These are phyloP conservation scores for Chlamydomonas sphaeroides DNA, from an alignment of 139 green algal species.

Conservation along the genomic window DNA sequence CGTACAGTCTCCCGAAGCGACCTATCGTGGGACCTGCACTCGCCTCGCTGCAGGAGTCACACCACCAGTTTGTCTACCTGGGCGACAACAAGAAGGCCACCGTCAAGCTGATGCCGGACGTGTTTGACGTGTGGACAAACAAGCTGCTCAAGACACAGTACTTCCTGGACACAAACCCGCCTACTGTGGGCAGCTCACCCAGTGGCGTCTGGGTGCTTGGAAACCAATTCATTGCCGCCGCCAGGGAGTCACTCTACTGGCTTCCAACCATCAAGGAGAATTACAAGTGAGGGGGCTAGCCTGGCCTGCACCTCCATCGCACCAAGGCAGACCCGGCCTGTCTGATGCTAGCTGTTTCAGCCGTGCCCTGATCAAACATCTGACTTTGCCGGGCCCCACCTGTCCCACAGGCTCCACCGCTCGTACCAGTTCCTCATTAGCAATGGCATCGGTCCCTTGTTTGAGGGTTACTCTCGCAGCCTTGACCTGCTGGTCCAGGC, in stretches of 20 bases:
- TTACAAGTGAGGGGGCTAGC: neutral
- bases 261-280: neutral
- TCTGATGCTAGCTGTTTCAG: too few relatives aligned
- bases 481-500: neutral
- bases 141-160: too few relatives aligned
- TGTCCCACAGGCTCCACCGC: neutral
- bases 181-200: neutral
- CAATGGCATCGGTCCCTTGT: neutral
- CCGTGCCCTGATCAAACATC: too few relatives aligned
- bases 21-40: too few relatives aligned
- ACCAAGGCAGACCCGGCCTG: too few relatives aligned
- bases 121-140: neutral
- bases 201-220: slow-evolving; percentile 20
- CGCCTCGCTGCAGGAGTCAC: neutral
- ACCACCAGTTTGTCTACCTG: neutral
- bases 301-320: too few relatives aligned
- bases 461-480: neutral
- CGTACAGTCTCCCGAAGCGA: too few relatives aligned
- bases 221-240: slow-evolving; percentile 18
- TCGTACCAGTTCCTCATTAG: neutral
- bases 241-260: slow-evolving; percentile 9
- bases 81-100: neutral
- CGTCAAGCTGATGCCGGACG: neutral
- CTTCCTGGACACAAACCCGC: neutral
- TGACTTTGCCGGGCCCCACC: too few relatives aligned